Base-by-base conservation (phyloP, 768 basidiomycete genomes). In the Cytidiella melzeri region DNA sequence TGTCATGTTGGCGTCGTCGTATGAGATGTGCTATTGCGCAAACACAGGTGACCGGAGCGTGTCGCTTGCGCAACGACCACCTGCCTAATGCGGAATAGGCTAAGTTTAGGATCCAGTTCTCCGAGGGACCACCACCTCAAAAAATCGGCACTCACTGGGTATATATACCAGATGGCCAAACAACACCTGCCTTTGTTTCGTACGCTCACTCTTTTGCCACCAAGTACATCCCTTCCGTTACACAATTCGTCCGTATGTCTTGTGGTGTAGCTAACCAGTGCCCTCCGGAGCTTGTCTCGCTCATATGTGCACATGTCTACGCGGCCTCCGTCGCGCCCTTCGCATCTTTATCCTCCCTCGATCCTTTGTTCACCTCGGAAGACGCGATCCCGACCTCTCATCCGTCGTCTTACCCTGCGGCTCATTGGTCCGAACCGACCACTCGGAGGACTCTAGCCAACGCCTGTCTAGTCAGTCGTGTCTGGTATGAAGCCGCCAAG, bases 401-500 rank as follows among this genome's bases (percentile, higher is more conserved):
- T 27, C 89, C 89, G 0, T 84, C 87, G 0, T 80, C 89, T n/a
- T 71, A 79, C 53, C 90, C 89, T 0, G 73, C 83, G 1, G 69
- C 78, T 13, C 76, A 79, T 61, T 88, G 82, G 81, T 69, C 85
- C 0, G 89, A 91, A 54, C 71, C 78, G 4, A 58, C 80, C 25
- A 73, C 80, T 21, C 79, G 89, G 11, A 72, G 66, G 50, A 83
- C 90, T 0, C 73, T 93, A 19, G 73, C 79, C 4, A 81, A 66
- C 56, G 81, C 92, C 39, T 88, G 84, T 58, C 76, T 87, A 53
- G 87, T 90, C 38, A 87, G 81, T 59, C 84, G 73, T 58, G 74
- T 80, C 2, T 92, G 87, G 85, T 80, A 81, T 60, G 77, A 80
- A 24, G 90, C 87, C 1, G 87, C 90, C n/a, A 85, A 84, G 57